Evolutionary conservation across 1,284 basidiomycete species (phyloP), one percentile per base, ranked within the genome.

Genomic region (Melampsora americana): DNA sequence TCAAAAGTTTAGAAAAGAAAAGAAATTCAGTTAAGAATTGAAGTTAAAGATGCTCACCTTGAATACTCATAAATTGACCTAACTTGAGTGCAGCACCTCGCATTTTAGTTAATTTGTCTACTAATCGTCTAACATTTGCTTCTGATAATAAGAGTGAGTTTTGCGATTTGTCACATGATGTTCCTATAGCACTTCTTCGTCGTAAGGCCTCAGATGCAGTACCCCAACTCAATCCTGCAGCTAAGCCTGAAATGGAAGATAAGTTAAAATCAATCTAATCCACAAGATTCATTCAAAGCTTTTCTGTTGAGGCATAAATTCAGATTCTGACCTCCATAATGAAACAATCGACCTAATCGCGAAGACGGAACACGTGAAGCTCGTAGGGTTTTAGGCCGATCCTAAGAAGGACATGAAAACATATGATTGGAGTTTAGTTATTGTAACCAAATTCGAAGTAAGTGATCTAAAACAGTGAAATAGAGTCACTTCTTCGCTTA

Each of bases 1-100:
- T 44, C 5, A 28, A n/a, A 18, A 30, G 23, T n/a, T 42, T 28
- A 18, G 20, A 48, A 66, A 5, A n/a, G n/a, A n/a, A n/a, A n/a
- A n/a, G n/a, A n/a, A n/a, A n/a, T n/a, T n/a, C n/a, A n/a, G n/a
- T 50, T 20, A 11, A 30, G 39, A 46, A n/a, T 20, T 39, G 32
- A 60, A 44, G 1, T 28, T 0, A n/a, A 35, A 32, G 5, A 28
- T 61, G 42, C 48, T 62, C 56, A 66, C 60, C 93, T 87, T 99
- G 95, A 53, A 99, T 98, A 80, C 92, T 95, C 86, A 99, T 87
- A 81, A 99, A 99, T 82, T 99, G 96, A 0, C 95, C 95, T 1
- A 99, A 85, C 84, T 99, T 99, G 77, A 99, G 86, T 0, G 95
- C 96, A 0, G 96, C 95, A 0, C 95, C 95, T 23, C 95, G 87